phyloP scores from a whole-genome alignment of 139 green algal species.

The Picochlorum sp. region DNA sequence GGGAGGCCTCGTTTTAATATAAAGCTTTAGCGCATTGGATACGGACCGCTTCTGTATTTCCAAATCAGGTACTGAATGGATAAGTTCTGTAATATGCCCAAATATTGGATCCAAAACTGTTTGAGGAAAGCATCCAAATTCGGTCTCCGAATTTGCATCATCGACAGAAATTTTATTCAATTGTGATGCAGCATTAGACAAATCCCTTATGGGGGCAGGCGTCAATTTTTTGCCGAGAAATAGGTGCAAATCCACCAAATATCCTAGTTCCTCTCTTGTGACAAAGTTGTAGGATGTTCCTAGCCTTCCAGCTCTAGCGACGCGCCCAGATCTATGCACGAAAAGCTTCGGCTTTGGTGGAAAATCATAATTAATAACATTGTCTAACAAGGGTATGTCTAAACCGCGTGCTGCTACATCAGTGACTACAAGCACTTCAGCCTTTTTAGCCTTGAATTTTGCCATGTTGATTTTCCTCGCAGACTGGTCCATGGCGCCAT shows the following conservation, averaged over 20 bases:
- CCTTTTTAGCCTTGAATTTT: constrained; percentile 68
- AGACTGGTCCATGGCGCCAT: constrained; percentile 92
- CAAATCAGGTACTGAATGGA: constrained; percentile 37
- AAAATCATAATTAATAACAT: constrained; percentile 97
- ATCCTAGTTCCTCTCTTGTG: constrained; percentile 59
- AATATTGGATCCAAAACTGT: constrained; percentile 47
- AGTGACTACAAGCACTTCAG: constrained; percentile 76
- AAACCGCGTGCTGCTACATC: constrained; percentile 96
- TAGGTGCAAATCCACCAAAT: constrained; percentile 92
- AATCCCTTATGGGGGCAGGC: constrained; percentile 22
- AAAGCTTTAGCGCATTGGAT: constrained; percentile 77
- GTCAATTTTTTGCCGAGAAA: constrained; percentile 67
- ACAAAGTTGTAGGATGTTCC: constrained; percentile 74
- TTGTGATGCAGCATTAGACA: constrained; percentile 21
- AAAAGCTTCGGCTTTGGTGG: constrained; percentile 90
- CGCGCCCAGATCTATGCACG: constrained; percentile 78
- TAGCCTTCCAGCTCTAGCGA: constrained; percentile 49
- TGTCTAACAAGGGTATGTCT: constrained; percentile 97
- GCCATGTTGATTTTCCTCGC: constrained; percentile 89
- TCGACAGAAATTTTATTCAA: background rate
- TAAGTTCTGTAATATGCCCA: constrained; percentile 43
- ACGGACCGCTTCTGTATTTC: constrained; percentile 20
- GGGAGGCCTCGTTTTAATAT: constrained; percentile 72
- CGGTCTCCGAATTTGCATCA: background rate
- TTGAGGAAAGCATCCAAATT: constrained; percentile 60